These are phyloP conservation scores for Aspergillus sclerotiicarbonarius DNA, from an alignment of 495 filamentous ascomycete genomes.

Conservation along the genomic window DNA sequence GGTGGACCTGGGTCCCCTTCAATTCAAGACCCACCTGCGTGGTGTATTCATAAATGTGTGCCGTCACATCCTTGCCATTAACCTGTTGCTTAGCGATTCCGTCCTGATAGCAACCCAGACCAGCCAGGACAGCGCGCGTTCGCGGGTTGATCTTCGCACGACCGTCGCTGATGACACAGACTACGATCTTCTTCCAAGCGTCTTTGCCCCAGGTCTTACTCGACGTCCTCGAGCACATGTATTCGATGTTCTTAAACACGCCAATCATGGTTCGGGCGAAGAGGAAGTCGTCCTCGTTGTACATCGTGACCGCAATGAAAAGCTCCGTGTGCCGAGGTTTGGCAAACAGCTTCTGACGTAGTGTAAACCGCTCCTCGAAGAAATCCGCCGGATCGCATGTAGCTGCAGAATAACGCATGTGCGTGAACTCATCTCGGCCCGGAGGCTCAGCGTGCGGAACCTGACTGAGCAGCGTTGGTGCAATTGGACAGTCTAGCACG, in stretches of 20 bases:
- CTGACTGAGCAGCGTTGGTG: slow-evolving; percentile 80
- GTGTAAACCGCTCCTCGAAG: slow-evolving; percentile 81
- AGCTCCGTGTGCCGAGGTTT: slow-evolving; percentile 93
- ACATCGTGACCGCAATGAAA: slow-evolving; percentile 99
- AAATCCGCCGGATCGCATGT: slow-evolving; percentile 94
- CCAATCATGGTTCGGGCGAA: slow-evolving; percentile 96
- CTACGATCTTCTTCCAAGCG: slow-evolving; percentile 99
- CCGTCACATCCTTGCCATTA: slow-evolving; percentile 94
- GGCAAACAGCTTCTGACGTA: slow-evolving; percentile 91
- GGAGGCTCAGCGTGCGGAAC: slow-evolving; percentile 75
- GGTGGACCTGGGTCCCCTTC: slow-evolving; percentile 81
- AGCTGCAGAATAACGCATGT: slow-evolving; percentile 97
- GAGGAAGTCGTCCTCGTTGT: slow-evolving; percentile 96
- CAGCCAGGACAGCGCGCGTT: slow-evolving; percentile 85
- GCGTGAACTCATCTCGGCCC: slow-evolving; percentile 95
- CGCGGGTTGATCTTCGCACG: slow-evolving; percentile 97
- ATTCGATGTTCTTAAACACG: slow-evolving; percentile 97
- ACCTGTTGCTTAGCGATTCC: slow-evolving; percentile 99
- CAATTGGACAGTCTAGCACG: slow-evolving; percentile 95
- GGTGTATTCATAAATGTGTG: slow-evolving; percentile 99
- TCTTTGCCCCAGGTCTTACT: slow-evolving; percentile 99
- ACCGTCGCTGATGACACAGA: slow-evolving; percentile 96
- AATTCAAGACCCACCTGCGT: slow-evolving; percentile 85
- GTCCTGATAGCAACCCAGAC: slow-evolving; percentile 95
- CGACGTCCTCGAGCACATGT: slow-evolving; percentile 86